Percentiles rank a stretch among this genome's conserved stretches.
Conservation (phyloP, 768 basidiomycete genomes). For the Russula compacta region DNA sequence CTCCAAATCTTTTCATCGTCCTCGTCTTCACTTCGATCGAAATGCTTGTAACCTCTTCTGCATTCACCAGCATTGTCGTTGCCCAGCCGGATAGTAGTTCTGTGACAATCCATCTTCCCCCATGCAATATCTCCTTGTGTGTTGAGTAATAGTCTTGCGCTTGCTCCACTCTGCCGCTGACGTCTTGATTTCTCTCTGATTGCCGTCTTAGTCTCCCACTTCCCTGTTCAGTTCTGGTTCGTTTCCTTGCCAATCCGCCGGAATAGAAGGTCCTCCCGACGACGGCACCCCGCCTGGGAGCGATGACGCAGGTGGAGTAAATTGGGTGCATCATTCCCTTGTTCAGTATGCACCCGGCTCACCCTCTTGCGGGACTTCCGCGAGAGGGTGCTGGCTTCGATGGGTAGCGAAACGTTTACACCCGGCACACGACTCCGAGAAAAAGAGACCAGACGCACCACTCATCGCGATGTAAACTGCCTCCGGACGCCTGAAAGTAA, state of each 20-base stretch:
- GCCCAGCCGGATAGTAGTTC: not conserved
- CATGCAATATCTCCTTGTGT: not conserved
- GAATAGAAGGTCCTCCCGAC: not conserved
- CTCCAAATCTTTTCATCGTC: not conserved
- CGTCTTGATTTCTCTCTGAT: not conserved
- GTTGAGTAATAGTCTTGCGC: not conserved
- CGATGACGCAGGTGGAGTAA: not conserved
- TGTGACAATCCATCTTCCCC: not conserved
- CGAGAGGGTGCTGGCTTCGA: slow-evolving; percentile 4
- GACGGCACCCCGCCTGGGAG: not conserved
- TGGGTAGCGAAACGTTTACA: not conserved
- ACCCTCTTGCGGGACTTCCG: slow-evolving; percentile 7
- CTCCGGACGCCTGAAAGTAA: too few species aligned
- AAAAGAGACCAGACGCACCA: not conserved
- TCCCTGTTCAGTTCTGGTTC: not conserved
- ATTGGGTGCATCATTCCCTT: not conserved
- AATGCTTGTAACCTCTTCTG: not conserved
- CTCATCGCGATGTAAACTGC: not conserved
- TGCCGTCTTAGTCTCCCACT: not conserved
- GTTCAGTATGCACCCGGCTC: not conserved
- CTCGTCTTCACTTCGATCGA: not conserved
- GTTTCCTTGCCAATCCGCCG: not conserved
- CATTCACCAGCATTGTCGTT: not conserved
- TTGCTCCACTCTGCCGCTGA: not conserved
- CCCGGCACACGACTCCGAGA: not conserved